Base-by-base conservation (phyloP, 371 early-diverging fungal genomes). In the Saksenaea vasiformis region DNA sequence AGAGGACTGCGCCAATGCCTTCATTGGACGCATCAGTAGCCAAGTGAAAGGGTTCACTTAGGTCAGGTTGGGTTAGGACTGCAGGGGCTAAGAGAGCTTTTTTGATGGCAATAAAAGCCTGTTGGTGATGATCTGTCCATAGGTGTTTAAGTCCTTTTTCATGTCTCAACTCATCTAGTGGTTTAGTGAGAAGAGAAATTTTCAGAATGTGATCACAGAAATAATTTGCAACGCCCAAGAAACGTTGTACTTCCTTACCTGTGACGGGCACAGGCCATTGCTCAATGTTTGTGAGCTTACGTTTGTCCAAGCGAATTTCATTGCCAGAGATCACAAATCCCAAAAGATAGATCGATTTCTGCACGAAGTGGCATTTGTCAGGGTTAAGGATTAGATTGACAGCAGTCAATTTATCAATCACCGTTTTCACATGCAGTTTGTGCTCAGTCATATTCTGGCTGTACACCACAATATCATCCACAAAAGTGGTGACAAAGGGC, bases 21-120 rank as follows among this genome's bases (percentile, higher is more conserved):
- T 53, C 44, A 31, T 77, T 66, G 1, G 78, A 80, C 0, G 81
- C 77, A 60, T 85, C 80, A 0, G 78, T 76, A 9, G 72, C 76
- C 0, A 82, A 51, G 24, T 64, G 62, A 38, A 80, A 77, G 2
- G 67, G 70, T 0, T 61, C 28, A 1, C 8, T 37, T 7, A 72
- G 60, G 14, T 82, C 70, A 1, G 80, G 76, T 11, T 44, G 59
- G 14, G 35, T 24, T 24, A 71, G 31, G 5, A 59, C 37, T 15
- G 69, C 47, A 41, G 43, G 53, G 43, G 37, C 15, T 0, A 27
- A 2, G 1, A 68, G 38, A 8, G 47, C 31, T 4, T 41, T 28
- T 35, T 72, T 68, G 1, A 66, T 26, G 2, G 13, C 11, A 13
- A 64, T n/a, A 53, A 72, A 72, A 36, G 54, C 22, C 13, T 34